Evolutionary conservation across 805 yeast species (phyloP).

Genomic region (Yamadazyma ubonensis): DNA sequence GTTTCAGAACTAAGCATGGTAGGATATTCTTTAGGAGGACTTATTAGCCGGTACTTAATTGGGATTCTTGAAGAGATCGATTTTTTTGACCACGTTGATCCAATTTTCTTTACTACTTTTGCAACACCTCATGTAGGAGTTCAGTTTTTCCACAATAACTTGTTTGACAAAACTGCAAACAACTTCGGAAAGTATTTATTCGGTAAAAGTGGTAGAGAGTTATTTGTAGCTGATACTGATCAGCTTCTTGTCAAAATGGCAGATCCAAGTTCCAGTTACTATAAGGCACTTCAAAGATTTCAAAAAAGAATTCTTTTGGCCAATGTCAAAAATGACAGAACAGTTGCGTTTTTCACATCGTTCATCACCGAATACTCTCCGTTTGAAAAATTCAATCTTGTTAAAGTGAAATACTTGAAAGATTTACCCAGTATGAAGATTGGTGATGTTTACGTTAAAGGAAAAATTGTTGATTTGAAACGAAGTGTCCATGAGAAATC

Average conservation of each 20-base stretch:
- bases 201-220: constrained; percentile 37
- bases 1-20: constrained; percentile 72
- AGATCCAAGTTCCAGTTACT: constrained; percentile 49
- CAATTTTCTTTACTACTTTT: constrained; percentile 40
- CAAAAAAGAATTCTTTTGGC: constrained; percentile 61
- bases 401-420: constrained; percentile 48
- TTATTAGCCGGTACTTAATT: constrained; percentile 75
- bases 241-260: constrained; percentile 52
- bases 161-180: constrained; percentile 35
- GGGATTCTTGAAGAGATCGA: constrained; percentile 48
- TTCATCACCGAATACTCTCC: constrained; percentile 74
- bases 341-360: constrained; percentile 85
- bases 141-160: constrained; percentile 31
- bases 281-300: constrained; percentile 57
- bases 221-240: constrained; percentile 39
- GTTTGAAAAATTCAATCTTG: constrained; percentile 49
- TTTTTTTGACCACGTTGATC: constrained; percentile 35
- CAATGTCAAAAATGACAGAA: constrained; percentile 76
- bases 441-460: constrained; percentile 37
- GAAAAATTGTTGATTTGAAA: constrained; percentile 53
- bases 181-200: constrained; percentile 32
- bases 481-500: constrained; percentile 22
- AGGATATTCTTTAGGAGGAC: constrained; percentile 90
- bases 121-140: constrained; percentile 48
- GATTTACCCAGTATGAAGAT: constrained; percentile 43